Base-by-base conservation (phyloP, 345 rosid genomes). In the Iberis pinnata region DNA sequence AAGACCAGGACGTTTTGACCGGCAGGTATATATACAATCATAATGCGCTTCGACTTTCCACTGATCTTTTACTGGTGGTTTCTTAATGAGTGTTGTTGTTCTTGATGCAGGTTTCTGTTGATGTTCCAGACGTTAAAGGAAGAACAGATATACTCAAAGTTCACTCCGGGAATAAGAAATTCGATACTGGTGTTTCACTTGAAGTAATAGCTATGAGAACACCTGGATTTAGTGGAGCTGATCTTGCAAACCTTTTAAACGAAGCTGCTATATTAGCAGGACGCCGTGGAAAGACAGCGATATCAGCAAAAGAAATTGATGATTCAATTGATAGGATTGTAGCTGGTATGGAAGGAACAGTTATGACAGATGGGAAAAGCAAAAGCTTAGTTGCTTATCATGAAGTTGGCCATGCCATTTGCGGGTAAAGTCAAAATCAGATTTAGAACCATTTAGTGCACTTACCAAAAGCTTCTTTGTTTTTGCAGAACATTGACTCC, bases 301-400 rank as follows among this genome's bases (percentile, higher is more conserved):
- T 89, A 59, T 84, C 97, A 37, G 76, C 95, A 14, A 89, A 86
- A 77, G 97, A 89, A 67, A 76, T 89, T 52, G 97, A 89, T 64
- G 97, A 89, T 69, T 84, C 97, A 15, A 89, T 89, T 67, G 97
- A 89, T 72, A 77, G 97, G 68, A 89, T 89, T 57, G 97, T 89
- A 53, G 97, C 97, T 45, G 97, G 97, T 35, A 89, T 89, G 97
- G 97, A 89, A 70, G 97, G 97, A 70, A 89, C 97, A 0, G 95
- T 89, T 11, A 89, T 89, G 97, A 89, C 95, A 0, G 97, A 89
- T 57, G 88, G 97, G 33, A 89, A 89, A 77, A 84, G 97, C 62
- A 89, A 89, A 63, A 89, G 97, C 76, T 75, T 89, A 60, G 95
- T 89, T 59, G 94, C 97, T 15, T 86, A 89, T 77, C 97, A 89